Percentiles rank a stretch among this genome's conserved stretches.
Evolutionary conservation across 192 early-diverging fungal genomes (phyloP).

Genomic region (Pilaira anomala): DNA sequence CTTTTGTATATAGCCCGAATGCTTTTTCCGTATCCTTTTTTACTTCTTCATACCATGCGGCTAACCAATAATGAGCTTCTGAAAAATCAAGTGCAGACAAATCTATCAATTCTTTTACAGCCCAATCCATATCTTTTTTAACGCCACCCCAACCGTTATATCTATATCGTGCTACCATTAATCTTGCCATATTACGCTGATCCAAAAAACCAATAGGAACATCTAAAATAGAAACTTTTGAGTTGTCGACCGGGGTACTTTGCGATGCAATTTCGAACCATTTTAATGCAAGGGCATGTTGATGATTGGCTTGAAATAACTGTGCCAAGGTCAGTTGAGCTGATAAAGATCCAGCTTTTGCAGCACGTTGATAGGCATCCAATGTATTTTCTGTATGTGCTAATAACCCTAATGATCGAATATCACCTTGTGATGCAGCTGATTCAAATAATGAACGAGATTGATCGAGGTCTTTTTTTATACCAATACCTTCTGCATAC

Average conservation of each 20-base stretch:
- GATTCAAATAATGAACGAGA: constrained; percentile 34
- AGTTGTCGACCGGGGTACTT: background rate
- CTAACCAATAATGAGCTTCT: constrained; percentile 29
- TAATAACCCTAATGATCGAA: constrained; percentile 24
- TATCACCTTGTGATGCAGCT: constrained; percentile 35
- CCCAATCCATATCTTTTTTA: constrained; percentile 11
- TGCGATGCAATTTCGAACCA: constrained; percentile 24
- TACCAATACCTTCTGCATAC: constrained; percentile 26
- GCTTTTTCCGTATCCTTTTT: constrained; percentile 14
- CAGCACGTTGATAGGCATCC: constrained; percentile 24
- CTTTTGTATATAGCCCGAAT: constrained; percentile 26
- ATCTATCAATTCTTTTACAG: constrained; percentile 17
- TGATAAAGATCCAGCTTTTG: constrained; percentile 25
- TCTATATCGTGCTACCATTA: constrained; percentile 33
- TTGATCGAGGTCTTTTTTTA: constrained; percentile 15
- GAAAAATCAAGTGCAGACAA: constrained; percentile 19
- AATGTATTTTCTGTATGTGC: constrained; percentile 22
- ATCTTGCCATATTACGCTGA: constrained; percentile 17
- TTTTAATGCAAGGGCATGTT: constrained; percentile 21
- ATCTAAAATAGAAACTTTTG: constrained; percentile 2
- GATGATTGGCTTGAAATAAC: constrained; percentile 19
- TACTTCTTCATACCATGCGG: constrained; percentile 23
- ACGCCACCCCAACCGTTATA: constrained; percentile 31
- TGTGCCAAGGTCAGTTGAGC: constrained; percentile 26
- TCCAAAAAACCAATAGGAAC: background rate